Percentiles rank a stretch among this genome's conserved stretches.
These are phyloP conservation scores for Lactarius vividus DNA, from an alignment of 768 basidiomycete species.

Conservation along the genomic window DNA sequence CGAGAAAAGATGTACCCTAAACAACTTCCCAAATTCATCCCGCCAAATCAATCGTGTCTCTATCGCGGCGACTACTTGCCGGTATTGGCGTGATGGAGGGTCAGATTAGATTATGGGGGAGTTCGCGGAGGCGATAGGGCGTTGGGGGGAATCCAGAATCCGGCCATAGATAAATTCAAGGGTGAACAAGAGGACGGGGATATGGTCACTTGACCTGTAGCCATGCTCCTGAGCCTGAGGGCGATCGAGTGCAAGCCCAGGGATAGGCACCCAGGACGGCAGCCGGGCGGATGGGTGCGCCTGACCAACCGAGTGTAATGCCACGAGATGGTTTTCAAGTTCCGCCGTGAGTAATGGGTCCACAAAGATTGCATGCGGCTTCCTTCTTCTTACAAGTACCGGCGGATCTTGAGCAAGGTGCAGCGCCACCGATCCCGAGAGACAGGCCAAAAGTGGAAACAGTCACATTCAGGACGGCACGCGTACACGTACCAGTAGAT, in stretches of 20 bases:
- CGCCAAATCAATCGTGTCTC: constrained; percentile 16
- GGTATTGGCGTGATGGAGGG: constrained; percentile 13
- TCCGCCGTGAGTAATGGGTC: constrained; percentile 6
- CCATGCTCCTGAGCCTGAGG: background rate
- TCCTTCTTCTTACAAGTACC: constrained; percentile 16
- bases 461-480: constrained; percentile 14
- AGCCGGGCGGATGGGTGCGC: background rate
- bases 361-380: background rate
- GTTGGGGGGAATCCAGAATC: background rate
- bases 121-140: constrained; percentile 4
- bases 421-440: constrained; percentile 20
- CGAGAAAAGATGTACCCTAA: constrained; percentile 13
- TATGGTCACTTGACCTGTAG: background rate
- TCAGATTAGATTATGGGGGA: constrained; percentile 17
- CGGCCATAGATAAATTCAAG: background rate
- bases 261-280: background rate
- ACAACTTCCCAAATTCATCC: constrained; percentile 13
- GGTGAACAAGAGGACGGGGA: background rate
- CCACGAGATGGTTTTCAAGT: constrained; percentile 16
- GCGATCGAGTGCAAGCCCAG: background rate
- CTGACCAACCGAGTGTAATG: background rate
- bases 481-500: constrained; percentile 24
- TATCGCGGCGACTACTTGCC: constrained; percentile 19
- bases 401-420: constrained; percentile 22
- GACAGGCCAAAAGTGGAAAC: constrained; percentile 8